Evolutionary conservation across 2,329 filamentous ascomycete species (phyloP), one percentile per base, ranked within the genome.

Genomic region (Tolypocladium ophioglossoides): DNA sequence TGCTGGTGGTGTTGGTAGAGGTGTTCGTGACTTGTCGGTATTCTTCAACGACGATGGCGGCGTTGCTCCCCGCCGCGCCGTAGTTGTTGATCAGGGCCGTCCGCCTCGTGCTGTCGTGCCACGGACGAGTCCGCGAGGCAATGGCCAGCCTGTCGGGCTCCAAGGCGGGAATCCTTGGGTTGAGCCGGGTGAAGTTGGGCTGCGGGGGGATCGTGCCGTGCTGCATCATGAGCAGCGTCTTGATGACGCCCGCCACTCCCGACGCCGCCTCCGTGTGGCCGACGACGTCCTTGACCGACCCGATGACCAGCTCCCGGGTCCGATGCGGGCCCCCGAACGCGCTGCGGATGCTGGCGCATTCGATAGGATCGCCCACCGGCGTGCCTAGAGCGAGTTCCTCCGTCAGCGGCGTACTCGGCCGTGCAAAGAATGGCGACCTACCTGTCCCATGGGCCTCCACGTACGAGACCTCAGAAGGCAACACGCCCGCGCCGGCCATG

Each of bases 401-500:
- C 11, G 32, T 34, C 32, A 34, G 41, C n/a, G 22, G 22, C 22
- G 22, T 16, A 4, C 41, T 16, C 14, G 6, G 2, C 30, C 12
- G 22, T 16, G n/a, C 22, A 8, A 11, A 46, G 10, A 16, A 46
- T 18, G 22, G n/a, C 22, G 8, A 22, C 41, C 2, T 27, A 46
- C 41, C 46, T 0, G 76, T 78, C 4, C 75, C 76, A 55, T 79
- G 75, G 10, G 69, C 66, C 59, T 75, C 73, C n/a, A 74, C 66
- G 50, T 70, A 73, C 0, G 60, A 55, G 5, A 64, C 57, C 22
- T 62, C 57, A 5, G 53, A 41, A 1, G 59, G 54, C 4, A 58
- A 37, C 2, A 65, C 50, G 4, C 58, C 55, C 1, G 62, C 55
- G 18, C 55, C 58, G 1, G 70, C 68, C 1, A 59, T 14, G 4